Conservation (phyloP, 1,284 basidiomycete genomes). For the Tremellales sp. region DNA sequence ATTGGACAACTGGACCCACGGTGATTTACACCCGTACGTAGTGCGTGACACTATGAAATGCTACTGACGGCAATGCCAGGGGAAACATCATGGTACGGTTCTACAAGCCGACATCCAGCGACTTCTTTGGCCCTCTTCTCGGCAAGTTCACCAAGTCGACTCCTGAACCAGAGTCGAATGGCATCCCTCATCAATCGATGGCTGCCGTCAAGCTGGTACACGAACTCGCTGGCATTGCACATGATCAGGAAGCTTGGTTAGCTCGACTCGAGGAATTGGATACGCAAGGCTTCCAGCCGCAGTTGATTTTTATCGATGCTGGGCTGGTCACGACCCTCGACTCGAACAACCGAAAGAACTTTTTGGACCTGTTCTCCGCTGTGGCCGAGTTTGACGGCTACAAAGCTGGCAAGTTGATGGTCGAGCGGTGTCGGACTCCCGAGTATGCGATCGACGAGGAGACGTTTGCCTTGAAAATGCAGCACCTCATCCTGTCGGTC, state of each 20-base stretch:
- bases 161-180: constrained; percentile 19
- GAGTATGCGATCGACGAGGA: constrained; percentile 87
- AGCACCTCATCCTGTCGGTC: constrained; percentile 86
- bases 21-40: constrained; percentile 63
- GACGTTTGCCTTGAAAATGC: constrained; percentile 95
- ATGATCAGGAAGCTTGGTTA: constrained; percentile 66
- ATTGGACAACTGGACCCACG: constrained; percentile 96
- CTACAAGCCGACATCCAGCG: constrained; percentile 68
- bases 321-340: constrained; percentile 88
- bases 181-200: constrained; percentile 23
- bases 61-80: constrained; percentile 57
- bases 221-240: constrained; percentile 58
- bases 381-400: constrained; percentile 97
- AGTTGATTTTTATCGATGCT: constrained; percentile 94
- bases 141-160: constrained; percentile 32
- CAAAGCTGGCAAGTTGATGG: constrained; percentile 89
- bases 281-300: constrained; percentile 77
- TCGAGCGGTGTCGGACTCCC: constrained; percentile 89
- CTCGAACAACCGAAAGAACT: constrained; percentile 77
- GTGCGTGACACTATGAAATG: not conserved
- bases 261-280: constrained; percentile 64
- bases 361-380: constrained; percentile 92
- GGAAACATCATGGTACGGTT: constrained; percentile 99
- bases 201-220: constrained; percentile 58
- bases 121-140: constrained; percentile 51